phyloP scores from a whole-genome alignment of 176 grass and related monocot genomes.

The Oryza brachyantha region DNA sequence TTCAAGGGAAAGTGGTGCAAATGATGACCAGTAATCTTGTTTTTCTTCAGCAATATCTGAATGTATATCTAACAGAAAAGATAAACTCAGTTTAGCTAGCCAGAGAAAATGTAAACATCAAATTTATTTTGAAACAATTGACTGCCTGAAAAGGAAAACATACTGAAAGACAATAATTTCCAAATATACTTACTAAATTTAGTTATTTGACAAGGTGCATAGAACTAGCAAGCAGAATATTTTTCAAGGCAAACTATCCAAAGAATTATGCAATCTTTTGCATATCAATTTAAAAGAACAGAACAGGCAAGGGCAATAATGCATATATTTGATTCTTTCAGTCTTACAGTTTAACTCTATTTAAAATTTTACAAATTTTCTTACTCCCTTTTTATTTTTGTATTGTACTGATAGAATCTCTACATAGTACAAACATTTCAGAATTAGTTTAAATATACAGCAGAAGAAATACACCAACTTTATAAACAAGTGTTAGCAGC shows the following conservation, averaged over 20 bases:
- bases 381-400: not conserved
- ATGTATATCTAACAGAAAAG: slow-evolving; percentile 59
- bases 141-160: not conserved
- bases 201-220: slow-evolving; percentile 12
- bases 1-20: slow-evolving; percentile 78
- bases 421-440: slow-evolving; percentile 4
- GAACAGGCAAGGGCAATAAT: not conserved
- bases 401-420: slow-evolving; percentile 6
- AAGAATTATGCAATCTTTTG: not conserved
- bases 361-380: slow-evolving; percentile 7
- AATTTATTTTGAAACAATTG: not conserved
- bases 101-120: slow-evolving; percentile 12
- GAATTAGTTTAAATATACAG: slow-evolving; percentile 10
- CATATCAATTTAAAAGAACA: slow-evolving; percentile 2
- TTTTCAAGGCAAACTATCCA: slow-evolving; percentile 8
- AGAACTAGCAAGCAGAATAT: not conserved
- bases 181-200: not conserved
- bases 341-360: slow-evolving; percentile 2
- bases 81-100: slow-evolving; percentile 11
- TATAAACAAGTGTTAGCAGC: slow-evolving; percentile 3
- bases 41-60: slow-evolving; percentile 89
- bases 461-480: slow-evolving; percentile 12
- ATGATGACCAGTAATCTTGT: slow-evolving; percentile 78
- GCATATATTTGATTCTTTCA: slow-evolving; percentile 13
- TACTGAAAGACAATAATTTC: not conserved